Evolutionary conservation across 2,329 filamentous ascomycete genomes (phyloP), one percentile per base, ranked within the genome.

Genomic region (Penicillium sp.): DNA sequence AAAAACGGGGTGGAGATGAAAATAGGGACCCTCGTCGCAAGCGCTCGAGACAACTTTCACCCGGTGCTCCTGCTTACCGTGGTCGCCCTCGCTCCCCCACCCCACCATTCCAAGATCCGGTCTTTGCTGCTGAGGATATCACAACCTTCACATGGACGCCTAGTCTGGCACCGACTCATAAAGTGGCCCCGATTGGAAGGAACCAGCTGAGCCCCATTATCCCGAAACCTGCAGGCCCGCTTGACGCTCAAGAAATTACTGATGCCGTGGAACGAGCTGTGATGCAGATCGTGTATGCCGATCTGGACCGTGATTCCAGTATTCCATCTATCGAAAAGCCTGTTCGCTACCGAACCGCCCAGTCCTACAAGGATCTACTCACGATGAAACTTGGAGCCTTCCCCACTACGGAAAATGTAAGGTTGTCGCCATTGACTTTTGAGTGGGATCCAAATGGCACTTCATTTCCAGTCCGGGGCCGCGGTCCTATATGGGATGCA

Each of bases 251-350:
- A 19, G 17, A 47, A 8, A 43, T 67, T 17, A 50, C 53, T 2
- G 67, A 68, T 33, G 57, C 55, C 6, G 43, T 73, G 22, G 63
- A 70, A 54, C 63, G 57, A 19, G 46, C 60, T 2, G 37, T 74
- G n/a, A 59, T 71, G 49, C 57, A 61, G 9, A 53, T 67, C 9
- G 60, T 66, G 9, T 71, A 73, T 42, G 16, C 47, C 30, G 61
- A 64, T n/a, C 61, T 74, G n/a, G 68, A 72, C 22, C 64, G 71
- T 10, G 58, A 71, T 57, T 61, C 60, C 19, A 59, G 37, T 45
- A 63, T 68, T 26, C 59, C 62, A 14, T 45, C 50, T 17, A 55
- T 33, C 14, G 40, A 30, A 11, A 45, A 55, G 1, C 46, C 65
- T 1, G 47, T 54, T 19, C 48, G 59, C 19, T 26, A 46, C 12